phyloP scores from a whole-genome alignment of 257 asterid genomes.

The Vinca minor region DNA sequence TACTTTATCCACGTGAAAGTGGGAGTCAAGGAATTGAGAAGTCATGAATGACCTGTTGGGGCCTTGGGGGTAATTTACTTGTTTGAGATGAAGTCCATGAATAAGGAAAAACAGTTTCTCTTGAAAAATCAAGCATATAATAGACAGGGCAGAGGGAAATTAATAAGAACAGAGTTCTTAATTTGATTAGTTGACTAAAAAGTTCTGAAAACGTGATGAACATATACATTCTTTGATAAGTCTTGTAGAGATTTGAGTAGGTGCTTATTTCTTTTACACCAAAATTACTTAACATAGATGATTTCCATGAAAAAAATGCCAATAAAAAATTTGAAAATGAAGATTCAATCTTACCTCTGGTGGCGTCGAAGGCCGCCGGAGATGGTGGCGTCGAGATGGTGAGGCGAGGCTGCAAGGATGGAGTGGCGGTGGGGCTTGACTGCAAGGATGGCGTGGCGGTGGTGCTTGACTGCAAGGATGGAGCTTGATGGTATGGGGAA shows the following conservation, averaged over 20 bases:
- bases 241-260: background rate
- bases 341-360: no score
- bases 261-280: background rate
- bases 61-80: background rate
- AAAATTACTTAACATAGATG: no score
- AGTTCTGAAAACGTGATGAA: background rate
- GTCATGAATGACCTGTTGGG: background rate
- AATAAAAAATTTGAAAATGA: no score
- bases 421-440: no score
- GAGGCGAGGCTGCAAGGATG: no score
- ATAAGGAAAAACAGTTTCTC: background rate
- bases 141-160: background rate
- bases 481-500: no score
- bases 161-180: slow-evolving; percentile 5
- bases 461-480: no score
- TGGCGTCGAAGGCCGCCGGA: no score
- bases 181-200: background rate
- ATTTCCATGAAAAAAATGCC: no score
- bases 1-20: background rate
- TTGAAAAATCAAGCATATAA: background rate
- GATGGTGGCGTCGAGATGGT: no score
- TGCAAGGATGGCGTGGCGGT: no score
- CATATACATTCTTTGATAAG: no score
- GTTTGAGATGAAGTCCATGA: background rate
- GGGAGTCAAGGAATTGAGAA: background rate